These are phyloP conservation scores for Quercus glauca DNA, from an alignment of 306 rosid species.

Conservation along the genomic window DNA sequence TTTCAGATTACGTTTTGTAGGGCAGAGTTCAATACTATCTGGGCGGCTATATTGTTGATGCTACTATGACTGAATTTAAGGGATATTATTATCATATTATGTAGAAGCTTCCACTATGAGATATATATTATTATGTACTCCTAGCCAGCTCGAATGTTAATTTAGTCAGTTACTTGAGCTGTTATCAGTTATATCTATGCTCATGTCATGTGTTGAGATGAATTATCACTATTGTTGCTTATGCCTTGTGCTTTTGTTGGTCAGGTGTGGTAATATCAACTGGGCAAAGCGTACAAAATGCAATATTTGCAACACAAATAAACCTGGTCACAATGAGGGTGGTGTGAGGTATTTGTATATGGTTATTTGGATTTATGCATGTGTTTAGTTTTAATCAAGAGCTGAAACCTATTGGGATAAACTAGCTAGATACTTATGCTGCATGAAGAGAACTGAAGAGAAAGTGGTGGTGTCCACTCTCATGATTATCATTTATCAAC, in stretches of 20 bases:
- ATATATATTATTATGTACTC: background rate
- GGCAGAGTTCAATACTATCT: constrained; percentile 11
- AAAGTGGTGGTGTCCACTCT: background rate
- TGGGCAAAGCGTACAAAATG: constrained; percentile 98
- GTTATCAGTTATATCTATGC: background rate
- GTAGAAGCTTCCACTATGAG: background rate
- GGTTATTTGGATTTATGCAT: constrained; percentile 9
- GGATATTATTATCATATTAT: background rate
- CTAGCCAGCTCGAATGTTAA: background rate
- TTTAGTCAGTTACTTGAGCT: background rate
- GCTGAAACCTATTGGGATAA: background rate
- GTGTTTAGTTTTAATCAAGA: constrained; percentile 10
- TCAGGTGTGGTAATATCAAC: constrained; percentile 96
- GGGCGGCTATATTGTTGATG: constrained; percentile 4
- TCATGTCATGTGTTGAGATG: background rate
- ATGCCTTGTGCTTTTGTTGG: constrained; percentile 12
- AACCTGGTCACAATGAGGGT: constrained; percentile 93
- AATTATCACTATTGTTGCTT: constrained; percentile 7
- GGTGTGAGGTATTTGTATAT: constrained; percentile 75
- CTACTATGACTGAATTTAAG: background rate
- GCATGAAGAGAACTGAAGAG: background rate
- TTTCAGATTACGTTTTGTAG: background rate
- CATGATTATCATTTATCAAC: background rate
- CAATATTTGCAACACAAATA: constrained; percentile 96
- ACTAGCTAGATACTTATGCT: background rate